Conservation (phyloP, 192 early-diverging fungal species). For the Gaertneriomyces semiglobifer region DNA sequence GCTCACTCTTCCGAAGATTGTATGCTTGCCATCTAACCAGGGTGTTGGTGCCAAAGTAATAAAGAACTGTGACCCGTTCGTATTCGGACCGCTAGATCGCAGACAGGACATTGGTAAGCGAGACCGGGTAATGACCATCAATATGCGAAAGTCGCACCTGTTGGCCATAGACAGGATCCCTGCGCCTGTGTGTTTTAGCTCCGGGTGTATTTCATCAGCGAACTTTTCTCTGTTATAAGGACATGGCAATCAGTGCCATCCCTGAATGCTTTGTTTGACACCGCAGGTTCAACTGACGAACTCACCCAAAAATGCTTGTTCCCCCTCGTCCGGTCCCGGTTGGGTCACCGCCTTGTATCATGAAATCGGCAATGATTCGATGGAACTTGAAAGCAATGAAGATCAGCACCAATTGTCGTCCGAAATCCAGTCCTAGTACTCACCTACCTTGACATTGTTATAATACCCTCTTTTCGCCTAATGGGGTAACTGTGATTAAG, state of each 20-base stretch:
- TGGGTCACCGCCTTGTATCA: constrained; percentile 96
- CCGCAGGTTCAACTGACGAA: constrained; percentile 52
- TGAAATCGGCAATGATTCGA: constrained; percentile 81
- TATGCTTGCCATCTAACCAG: constrained; percentile 87
- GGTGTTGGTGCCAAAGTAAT: constrained; percentile 88
- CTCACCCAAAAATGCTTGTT: constrained; percentile 75
- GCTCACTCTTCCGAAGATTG: constrained; percentile 85
- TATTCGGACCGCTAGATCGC: constrained; percentile 45
- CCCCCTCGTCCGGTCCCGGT: constrained; percentile 92
- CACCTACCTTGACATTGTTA: constrained; percentile 64
- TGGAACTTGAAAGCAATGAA: constrained; percentile 58
- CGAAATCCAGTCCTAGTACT: not conserved
- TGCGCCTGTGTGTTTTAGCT: constrained; percentile 78
- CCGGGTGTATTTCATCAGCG: constrained; percentile 74
- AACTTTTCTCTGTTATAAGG: constrained; percentile 63
- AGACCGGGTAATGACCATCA: constrained; percentile 49
- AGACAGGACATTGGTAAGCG: constrained; percentile 49
- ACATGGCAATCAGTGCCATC: not conserved
- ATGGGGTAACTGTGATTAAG: constrained; percentile 3
- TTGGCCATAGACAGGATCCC: constrained; percentile 91
- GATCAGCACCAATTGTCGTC: not conserved
- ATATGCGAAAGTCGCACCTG: constrained; percentile 43
- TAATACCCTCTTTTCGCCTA: constrained; percentile 82
- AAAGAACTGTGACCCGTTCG: constrained; percentile 73
- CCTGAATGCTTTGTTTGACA: not conserved